These are phyloP conservation scores for Byssothecium circinans DNA, from an alignment of 2,329 filamentous ascomycete species.

Conservation along the genomic window DNA sequence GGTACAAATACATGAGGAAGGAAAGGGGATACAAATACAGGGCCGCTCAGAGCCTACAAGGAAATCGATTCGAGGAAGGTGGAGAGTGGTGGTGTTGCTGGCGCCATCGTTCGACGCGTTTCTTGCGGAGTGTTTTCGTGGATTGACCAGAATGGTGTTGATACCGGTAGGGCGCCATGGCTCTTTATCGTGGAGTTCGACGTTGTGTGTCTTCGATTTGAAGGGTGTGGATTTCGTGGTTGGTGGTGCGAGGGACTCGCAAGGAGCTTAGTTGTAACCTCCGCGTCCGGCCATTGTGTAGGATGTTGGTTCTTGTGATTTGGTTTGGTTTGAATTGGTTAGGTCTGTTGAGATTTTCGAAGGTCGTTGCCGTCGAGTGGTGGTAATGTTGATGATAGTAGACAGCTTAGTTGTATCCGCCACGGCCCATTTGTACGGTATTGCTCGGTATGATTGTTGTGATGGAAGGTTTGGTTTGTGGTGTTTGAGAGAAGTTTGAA, in stretches of 20 bases:
- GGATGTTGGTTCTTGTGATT: slow-evolving; percentile 1
- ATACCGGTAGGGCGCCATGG: slow-evolving; percentile 2
- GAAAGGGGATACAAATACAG: slow-evolving; percentile 6
- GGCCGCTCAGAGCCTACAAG: slow-evolving; percentile 1
- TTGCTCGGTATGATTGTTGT: background rate
- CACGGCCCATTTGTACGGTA: slow-evolving; percentile 34
- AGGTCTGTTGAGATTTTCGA: background rate
- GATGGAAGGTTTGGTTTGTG: slow-evolving; percentile 6
- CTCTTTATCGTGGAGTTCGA: background rate
- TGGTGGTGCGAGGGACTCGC: slow-evolving; percentile 15
- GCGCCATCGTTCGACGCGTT: slow-evolving; percentile 32
- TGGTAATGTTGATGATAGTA: background rate
- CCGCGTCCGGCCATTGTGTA: slow-evolving; percentile 11
- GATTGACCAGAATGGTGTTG: slow-evolving; percentile 10
- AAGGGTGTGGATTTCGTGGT: slow-evolving; percentile 6
- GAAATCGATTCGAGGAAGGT: slow-evolving; percentile 1
- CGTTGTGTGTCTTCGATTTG: background rate
- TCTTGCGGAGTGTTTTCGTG: slow-evolving; percentile 28
- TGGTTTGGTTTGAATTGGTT: background rate
- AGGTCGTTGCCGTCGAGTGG: background rate
- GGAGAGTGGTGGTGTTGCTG: slow-evolving; percentile 1
- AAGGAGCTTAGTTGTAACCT: slow-evolving; percentile 22
- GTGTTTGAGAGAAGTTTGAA: background rate
- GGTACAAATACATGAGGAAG: background rate
- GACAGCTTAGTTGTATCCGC: slow-evolving; percentile 35